These are phyloP conservation scores for Scheffersomyces lignicola DNA, from an alignment of 1,139 yeast genomes.

Conservation along the genomic window DNA sequence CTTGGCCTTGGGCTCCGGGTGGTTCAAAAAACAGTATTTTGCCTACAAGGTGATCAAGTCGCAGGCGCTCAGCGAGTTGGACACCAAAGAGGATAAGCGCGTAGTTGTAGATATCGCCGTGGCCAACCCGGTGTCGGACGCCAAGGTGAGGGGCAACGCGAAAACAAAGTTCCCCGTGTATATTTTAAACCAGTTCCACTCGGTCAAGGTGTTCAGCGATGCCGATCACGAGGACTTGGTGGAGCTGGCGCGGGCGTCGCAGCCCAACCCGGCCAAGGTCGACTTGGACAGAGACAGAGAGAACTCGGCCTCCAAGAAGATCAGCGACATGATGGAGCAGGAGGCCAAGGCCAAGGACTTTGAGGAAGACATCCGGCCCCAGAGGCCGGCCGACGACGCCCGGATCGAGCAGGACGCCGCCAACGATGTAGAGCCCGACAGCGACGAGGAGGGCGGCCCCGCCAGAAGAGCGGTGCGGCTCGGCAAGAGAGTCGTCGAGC, in stretches of 20 bases:
- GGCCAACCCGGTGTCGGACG: slow-evolving; percentile 25
- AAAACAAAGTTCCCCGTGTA: slow-evolving; percentile 28
- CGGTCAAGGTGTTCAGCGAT: slow-evolving; percentile 26
- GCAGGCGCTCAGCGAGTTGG: slow-evolving; percentile 17
- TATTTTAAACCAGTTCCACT: slow-evolving; percentile 30
- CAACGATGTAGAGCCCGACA: slow-evolving; percentile 7
- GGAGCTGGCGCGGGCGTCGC: slow-evolving; percentile 11
- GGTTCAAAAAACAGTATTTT: slow-evolving; percentile 32
- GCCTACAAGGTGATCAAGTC: slow-evolving; percentile 32
- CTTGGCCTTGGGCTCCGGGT: slow-evolving; percentile 33
- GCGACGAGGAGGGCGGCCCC: slow-evolving; percentile 5
- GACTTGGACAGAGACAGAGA: slow-evolving; percentile 14
- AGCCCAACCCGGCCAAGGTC: slow-evolving; percentile 5
- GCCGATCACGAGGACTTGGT: slow-evolving; percentile 24
- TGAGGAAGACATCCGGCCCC: slow-evolving; percentile 7
- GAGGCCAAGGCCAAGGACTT: slow-evolving; percentile 7
- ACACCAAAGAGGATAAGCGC: slow-evolving; percentile 13
- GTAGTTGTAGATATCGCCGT: slow-evolving; percentile 44
- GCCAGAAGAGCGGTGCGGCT: slow-evolving; percentile 7
- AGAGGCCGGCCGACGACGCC: slow-evolving; percentile 4
- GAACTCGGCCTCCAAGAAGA: slow-evolving; percentile 21
- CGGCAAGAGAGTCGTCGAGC: slow-evolving; percentile 3
- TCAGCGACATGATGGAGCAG: slow-evolving; percentile 17
- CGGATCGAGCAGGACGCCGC: slow-evolving; percentile 3
- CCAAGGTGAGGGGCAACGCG: slow-evolving; percentile 33